Evolutionary conservation across 2,329 filamentous ascomycete genomes (phyloP).

Genomic region (Coleophoma crateriformis): DNA sequence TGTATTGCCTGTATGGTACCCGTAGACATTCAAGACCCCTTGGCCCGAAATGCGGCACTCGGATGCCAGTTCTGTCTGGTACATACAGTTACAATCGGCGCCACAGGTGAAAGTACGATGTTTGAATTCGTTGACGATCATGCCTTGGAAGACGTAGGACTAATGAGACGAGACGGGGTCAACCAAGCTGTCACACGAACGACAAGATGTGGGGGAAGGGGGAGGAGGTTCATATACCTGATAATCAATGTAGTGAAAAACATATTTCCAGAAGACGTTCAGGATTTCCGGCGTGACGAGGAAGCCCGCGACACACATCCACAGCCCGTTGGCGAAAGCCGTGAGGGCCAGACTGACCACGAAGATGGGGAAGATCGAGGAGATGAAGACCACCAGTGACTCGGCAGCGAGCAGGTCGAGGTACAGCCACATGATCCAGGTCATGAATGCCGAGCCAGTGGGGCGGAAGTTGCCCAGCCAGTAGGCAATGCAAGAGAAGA

Average conservation of each 20-base stretch:
- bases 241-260: constrained; percentile 86
- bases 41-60: constrained; percentile 67
- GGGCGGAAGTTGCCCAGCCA: constrained; percentile 75
- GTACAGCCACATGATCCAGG: constrained; percentile 79
- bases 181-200: not conserved
- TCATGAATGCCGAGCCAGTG: constrained; percentile 62
- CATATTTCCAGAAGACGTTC: constrained; percentile 82
- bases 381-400: constrained; percentile 73
- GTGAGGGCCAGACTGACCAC: constrained; percentile 74
- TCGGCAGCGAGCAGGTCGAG: constrained; percentile 79
- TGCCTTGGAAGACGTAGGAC: constrained; percentile 79
- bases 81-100: constrained; percentile 56
- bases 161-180: constrained; percentile 8
- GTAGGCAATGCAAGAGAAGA: constrained; percentile 74
- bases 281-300: constrained; percentile 67
- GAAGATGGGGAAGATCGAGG: constrained; percentile 69
- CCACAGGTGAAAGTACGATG: constrained; percentile 57
- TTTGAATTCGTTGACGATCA: constrained; percentile 88
- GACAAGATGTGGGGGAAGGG: not conserved
- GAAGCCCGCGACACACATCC: constrained; percentile 85
- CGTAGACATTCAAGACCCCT: constrained; percentile 65
- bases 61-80: constrained; percentile 51
- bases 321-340: constrained; percentile 82
- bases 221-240: constrained; percentile 39
- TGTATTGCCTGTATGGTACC: constrained; percentile 56